A percentile compares a stretch with the other conserved stretches of the same genome.
Conservation (phyloP, 805 yeast genomes). For the Candida nanaspora region DNA sequence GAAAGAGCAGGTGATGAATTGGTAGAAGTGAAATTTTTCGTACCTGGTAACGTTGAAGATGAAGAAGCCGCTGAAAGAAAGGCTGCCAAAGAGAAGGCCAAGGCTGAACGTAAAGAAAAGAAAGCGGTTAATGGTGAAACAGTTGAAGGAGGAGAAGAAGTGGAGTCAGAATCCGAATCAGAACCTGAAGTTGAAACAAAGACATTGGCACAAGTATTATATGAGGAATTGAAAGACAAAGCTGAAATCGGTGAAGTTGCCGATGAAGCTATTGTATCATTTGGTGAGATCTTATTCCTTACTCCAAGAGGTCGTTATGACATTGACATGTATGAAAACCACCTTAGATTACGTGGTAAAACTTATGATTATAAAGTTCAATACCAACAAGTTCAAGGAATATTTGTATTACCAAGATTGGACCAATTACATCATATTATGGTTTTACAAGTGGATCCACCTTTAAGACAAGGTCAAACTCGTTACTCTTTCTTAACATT, state of each 20-base stretch:
- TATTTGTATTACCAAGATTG: conserved; percentile 88
- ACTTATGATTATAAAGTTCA: conserved; percentile 96
- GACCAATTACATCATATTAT: conserved; percentile 88
- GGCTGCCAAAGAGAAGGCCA: conserved; percentile 16
- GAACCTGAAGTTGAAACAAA: conserved; percentile 38
- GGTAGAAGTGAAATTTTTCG: conserved; percentile 88
- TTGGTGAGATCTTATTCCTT: conserved; percentile 81
- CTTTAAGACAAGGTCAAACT: conserved; percentile 96
- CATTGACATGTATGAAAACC: conserved; percentile 83
- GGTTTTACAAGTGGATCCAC: conserved; percentile 91
- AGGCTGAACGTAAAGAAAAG: conserved; percentile 15
- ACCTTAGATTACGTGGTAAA: conserved; percentile 90
- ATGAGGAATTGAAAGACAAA: conserved; percentile 83
- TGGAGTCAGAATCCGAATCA: conserved; percentile 12
- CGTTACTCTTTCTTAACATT: conserved; percentile 87
- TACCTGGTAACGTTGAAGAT: conserved; percentile 72
- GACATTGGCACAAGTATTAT: conserved; percentile 77
- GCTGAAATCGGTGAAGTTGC: conserved; percentile 93
- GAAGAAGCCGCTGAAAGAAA: conserved; percentile 40
- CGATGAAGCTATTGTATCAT: conserved; percentile 92
- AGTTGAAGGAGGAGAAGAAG: conserved; percentile 1
- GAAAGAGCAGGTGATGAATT: conserved; percentile 87
- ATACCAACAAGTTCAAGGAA: conserved; percentile 81
- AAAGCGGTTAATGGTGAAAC: neutral
- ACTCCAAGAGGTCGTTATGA: conserved; percentile 99